Evolutionary conservation across 2,329 filamentous ascomycete species (phyloP), one percentile per base, ranked within the genome.

Genomic region (Catunica adiposa): DNA sequence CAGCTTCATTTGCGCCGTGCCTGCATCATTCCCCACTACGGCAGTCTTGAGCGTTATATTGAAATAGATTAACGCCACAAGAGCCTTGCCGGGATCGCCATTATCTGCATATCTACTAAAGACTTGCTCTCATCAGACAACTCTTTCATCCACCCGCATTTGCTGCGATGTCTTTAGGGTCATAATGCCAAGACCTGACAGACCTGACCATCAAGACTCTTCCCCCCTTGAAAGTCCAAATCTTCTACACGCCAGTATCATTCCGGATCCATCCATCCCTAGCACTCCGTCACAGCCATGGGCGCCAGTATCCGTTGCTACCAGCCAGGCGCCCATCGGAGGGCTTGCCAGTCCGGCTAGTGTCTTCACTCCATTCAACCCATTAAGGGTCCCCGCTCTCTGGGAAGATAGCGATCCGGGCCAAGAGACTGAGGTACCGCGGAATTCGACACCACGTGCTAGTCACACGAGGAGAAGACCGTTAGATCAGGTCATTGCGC

Each of bases 211-310:
- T 29, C 52, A 54, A 29, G 52, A 54, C 20, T 48, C 44, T 23
- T 48, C 44, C 9, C 23, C 23, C 26, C 38, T 58, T 53, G 50
- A 58, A 54, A 56, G 58, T 48, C 55, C 55, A 22, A 56, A 26
- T 22, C 55, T 47, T 14, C 34, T 56, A 25, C 50, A 46, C 20
- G 25, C 50, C 22, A 56, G 44, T 38, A 25, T 40, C 11, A 40
- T 56, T 23, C 55, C 55, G 15, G 55, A 56, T 29, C 55, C 55
- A 9, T 53, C 55, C 3, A 23, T 56, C n/a, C 55, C 55, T 7
- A 56, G 55, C 37, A 50, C 51, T 17, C 55, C 55, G 14, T 47
- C 23, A 4, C 50, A 53, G 26, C 55, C 55, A 53, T 56, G 55
- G 55, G 34, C 44, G n/a, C 55, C 51, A 15, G 8, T 29, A 11